Evolutionary conservation across 352 stramenopile species (phyloP).

Genomic region (Phytopythium mirpurense): DNA sequence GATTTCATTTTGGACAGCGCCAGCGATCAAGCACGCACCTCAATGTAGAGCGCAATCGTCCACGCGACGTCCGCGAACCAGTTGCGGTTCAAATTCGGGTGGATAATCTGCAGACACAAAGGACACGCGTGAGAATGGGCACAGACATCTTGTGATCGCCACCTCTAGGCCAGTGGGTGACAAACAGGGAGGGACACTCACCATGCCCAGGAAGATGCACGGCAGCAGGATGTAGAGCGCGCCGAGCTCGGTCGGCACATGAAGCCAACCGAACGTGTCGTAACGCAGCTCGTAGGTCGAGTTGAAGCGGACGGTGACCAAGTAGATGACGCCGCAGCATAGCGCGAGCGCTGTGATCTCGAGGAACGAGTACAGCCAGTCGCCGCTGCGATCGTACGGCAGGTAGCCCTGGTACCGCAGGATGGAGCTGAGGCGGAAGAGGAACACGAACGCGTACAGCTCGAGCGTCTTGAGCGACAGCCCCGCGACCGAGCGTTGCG

Average conservation of each 20-base stretch:
- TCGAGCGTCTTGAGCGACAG: conserved; percentile 97
- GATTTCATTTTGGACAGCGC: no score
- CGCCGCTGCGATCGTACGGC: conserved; percentile 91
- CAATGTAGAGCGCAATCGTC: conserved; percentile 99
- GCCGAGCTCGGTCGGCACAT: conserved; percentile 79
- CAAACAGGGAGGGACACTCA: conserved; percentile 15
- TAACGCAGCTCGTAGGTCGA: conserved; percentile 94
- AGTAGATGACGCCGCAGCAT: conserved; percentile 86
- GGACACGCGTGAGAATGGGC: background rate
- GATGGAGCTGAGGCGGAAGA: conserved; percentile 96
- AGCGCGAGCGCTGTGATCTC: conserved; percentile 90
- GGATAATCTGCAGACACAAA: conserved; percentile 79
- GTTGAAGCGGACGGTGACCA: conserved; percentile 92
- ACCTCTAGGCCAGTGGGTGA: no score
- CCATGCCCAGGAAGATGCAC: conserved; percentile 86
- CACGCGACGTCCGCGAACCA: conserved; percentile 95
- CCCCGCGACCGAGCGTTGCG: conserved; percentile 86
- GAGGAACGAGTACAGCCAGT: conserved; percentile 98
- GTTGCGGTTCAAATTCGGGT: conserved; percentile 95
- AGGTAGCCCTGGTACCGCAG: conserved; percentile 97
- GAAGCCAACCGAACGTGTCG: conserved; percentile 93
- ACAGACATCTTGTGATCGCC: no score
- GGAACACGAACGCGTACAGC: conserved; percentile 95
- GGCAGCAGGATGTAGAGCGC: conserved; percentile 83
- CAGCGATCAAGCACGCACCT: conserved; percentile 31